Evolutionary conservation across 306 rosid genomes (phyloP).

Genomic region (Prunus salicina): DNA sequence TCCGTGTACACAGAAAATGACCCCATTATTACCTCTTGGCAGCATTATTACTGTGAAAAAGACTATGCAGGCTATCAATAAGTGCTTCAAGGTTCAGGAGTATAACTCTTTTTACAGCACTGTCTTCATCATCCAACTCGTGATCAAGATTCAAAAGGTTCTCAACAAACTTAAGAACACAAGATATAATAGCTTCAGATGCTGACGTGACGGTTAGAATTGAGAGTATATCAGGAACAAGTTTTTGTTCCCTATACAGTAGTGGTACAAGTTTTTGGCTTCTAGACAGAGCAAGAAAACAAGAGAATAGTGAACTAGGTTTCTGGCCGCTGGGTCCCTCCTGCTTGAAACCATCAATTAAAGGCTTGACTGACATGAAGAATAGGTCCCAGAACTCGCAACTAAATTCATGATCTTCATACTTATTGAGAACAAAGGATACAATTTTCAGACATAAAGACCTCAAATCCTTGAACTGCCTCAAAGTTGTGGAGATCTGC

Average conservation of each 20-base stretch:
- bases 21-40: conserved; percentile 57
- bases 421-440: conserved; percentile 61
- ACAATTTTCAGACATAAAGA: conserved; percentile 78
- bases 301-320: conserved; percentile 87
- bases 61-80: conserved; percentile 53
- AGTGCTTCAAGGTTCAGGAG: conserved; percentile 63
- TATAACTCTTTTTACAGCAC: conserved; percentile 41
- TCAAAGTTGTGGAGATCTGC: conserved; percentile 49
- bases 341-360: conserved; percentile 66
- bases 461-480: conserved; percentile 87
- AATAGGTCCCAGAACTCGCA: conserved; percentile 72
- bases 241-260: conserved; percentile 56
- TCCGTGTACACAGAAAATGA: not conserved
- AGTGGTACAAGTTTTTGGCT: conserved; percentile 58
- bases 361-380: conserved; percentile 63
- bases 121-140: conserved; percentile 54
- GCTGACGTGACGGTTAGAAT: conserved; percentile 59
- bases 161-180: conserved; percentile 74
- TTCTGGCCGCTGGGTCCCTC: conserved; percentile 90
- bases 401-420: conserved; percentile 68
- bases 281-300: conserved; percentile 87
- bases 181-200: conserved; percentile 64
- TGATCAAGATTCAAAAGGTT: conserved; percentile 68
- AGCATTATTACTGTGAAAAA: conserved; percentile 63
- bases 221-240: conserved; percentile 79